Evolutionary conservation across 495 filamentous ascomycete genomes (phyloP).

Genomic region (Xylaria cubensis): DNA sequence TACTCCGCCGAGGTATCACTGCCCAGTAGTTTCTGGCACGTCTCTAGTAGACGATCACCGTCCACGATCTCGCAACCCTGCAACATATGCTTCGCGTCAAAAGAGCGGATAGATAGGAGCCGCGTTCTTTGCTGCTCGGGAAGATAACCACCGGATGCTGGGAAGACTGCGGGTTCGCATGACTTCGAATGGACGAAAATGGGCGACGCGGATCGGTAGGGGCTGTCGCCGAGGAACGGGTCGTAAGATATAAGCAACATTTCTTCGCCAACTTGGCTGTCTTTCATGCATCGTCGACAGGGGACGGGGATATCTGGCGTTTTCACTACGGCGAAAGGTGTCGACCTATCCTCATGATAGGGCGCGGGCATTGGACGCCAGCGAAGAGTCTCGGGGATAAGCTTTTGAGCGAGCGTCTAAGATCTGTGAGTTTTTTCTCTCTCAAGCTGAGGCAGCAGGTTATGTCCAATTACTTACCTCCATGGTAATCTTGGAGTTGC

Average conservation of each 20-base stretch:
- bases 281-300: constrained; percentile 20
- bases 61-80: background rate
- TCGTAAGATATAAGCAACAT: constrained; percentile 26
- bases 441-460: background rate
- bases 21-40: constrained; percentile 16
- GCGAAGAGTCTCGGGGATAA: constrained; percentile 7
- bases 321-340: background rate
- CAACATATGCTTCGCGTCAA: constrained; percentile 23
- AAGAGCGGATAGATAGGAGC: constrained; percentile 9
- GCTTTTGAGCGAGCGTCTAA: background rate
- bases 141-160: constrained; percentile 1
- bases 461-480: background rate
- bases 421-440: background rate
- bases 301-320: constrained; percentile 15
- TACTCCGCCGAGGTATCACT: constrained; percentile 15
- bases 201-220: constrained; percentile 21
- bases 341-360: background rate
- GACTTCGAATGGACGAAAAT: constrained; percentile 21
- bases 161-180: constrained; percentile 5
- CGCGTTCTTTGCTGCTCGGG: constrained; percentile 12
- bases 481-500: background rate
- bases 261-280: constrained; percentile 20
- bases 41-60: constrained; percentile 16
- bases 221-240: constrained; percentile 28
- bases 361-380: constrained; percentile 14